phyloP scores from a whole-genome alignment of 306 rosid species.

The Prunus fruticosa region DNA sequence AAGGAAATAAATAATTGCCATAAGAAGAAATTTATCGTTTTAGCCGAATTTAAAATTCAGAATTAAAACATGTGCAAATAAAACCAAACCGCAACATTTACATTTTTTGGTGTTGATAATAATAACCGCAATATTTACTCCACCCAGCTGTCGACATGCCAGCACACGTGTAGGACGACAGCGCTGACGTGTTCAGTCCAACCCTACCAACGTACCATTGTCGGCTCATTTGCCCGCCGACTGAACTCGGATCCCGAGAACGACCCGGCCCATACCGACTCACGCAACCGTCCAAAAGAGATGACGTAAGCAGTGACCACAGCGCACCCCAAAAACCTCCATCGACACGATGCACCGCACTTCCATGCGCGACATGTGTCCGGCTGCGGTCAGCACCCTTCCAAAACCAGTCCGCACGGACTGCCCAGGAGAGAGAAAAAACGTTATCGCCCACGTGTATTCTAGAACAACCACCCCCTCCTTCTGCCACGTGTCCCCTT shows the following conservation, averaged over 20 bases:
- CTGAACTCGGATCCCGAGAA: conserved; percentile 22
- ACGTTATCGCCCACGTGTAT: conserved; percentile 74
- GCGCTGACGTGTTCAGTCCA: conserved; percentile 17
- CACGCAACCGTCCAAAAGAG: conserved; percentile 49
- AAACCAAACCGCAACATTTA: too few species aligned
- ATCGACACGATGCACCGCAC: conserved; percentile 46
- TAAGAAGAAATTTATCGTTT: too few species aligned
- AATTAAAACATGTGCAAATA: too few species aligned
- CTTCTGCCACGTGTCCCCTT: conserved; percentile 47
- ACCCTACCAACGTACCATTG: conserved; percentile 29
- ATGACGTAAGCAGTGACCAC: conserved; percentile 87
- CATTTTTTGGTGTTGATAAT: too few species aligned
- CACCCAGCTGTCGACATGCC: background rate
- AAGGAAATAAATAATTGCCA: background rate
- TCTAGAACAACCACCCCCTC: conserved; percentile 35
- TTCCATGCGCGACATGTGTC: conserved; percentile 48
- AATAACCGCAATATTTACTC: too few species aligned
- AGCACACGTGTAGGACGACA: conserved; percentile 19
- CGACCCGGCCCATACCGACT: conserved; percentile 45
- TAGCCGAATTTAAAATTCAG: too few species aligned
- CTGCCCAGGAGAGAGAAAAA: background rate
- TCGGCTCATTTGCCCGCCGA: conserved; percentile 43
- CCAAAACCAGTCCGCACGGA: conserved; percentile 13
- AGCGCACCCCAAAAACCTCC: conserved; percentile 41
- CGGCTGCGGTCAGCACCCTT: conserved; percentile 20